Conservation (phyloP, 2,329 filamentous ascomycete genomes). For the Alternaria arborescens region DNA sequence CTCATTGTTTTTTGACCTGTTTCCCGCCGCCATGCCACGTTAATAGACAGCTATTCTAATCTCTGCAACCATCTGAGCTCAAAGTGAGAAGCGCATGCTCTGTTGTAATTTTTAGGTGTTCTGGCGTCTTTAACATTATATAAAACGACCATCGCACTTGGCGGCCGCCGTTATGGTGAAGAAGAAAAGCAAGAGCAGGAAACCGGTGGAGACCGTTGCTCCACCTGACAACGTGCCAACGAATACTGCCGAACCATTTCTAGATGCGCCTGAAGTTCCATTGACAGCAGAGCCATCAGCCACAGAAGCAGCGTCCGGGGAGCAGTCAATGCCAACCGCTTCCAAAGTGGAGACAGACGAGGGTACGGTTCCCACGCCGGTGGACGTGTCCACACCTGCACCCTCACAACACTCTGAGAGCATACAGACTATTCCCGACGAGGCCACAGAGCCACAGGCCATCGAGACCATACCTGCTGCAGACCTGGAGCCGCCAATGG, state of each 20-base stretch:
- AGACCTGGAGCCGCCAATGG: constrained; percentile 15
- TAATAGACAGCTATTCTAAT: constrained; percentile 44
- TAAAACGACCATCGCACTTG: constrained; percentile 29
- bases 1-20: constrained; percentile 40
- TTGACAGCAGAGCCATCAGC: constrained; percentile 29
- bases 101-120: constrained; percentile 3
- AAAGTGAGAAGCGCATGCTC: constrained; percentile 37
- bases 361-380: constrained; percentile 25
- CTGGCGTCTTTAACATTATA: constrained; percentile 26
- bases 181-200: constrained; percentile 45
- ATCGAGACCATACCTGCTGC: constrained; percentile 9
- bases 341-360: constrained; percentile 20
- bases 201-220: constrained; percentile 39
- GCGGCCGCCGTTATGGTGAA: constrained; percentile 40
- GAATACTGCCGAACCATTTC: constrained; percentile 31
- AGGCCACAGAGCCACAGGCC: constrained; percentile 7
- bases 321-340: constrained; percentile 19
- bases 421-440: constrained; percentile 13
- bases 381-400: constrained; percentile 30
- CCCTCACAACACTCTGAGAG: constrained; percentile 19
- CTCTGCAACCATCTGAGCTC: constrained; percentile 26
- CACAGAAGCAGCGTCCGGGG: constrained; percentile 17
- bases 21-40: constrained; percentile 49
- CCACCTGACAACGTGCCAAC: constrained; percentile 37
- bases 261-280: constrained; percentile 26